Base-by-base conservation (phyloP, 129 eudicot genomes). In the Centrapalus pauciflorus region DNA sequence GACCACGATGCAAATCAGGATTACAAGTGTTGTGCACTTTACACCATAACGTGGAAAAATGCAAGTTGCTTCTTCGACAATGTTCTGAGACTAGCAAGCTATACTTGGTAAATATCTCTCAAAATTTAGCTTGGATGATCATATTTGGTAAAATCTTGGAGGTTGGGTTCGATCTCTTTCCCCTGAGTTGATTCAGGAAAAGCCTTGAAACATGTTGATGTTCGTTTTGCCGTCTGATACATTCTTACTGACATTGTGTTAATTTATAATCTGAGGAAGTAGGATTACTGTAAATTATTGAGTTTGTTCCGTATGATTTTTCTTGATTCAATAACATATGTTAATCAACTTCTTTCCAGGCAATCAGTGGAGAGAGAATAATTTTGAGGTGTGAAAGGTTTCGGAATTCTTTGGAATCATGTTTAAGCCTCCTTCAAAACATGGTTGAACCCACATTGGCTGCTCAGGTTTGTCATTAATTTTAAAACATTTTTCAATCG, bases 41-140 rank as follows among this genome's bases (percentile, higher is more conserved):
- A 54, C 77, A 70, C 37, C 1, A 1, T 6, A 70, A 41, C 67
- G 21, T 77, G 77, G 67, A 77, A 23, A 70, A 43, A 26, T 69
- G 67, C 67, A 62, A 64, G 16, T 25, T 45, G 28, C 73, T 70
- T 70, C 77, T 77, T 43, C 77, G 43, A 28, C 37, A 55, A 34
- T 77, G 81, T 77, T 70, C 77, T 5, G 81, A 77, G 40, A 70
- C 81, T 38, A 77, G 77, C 55, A 77, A 77, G 56, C 77, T 77
- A 63, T 77, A 77, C 64, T 77, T 77, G 77, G 81, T 76, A 70
- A 16, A 29, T 40, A 21, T 50, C 16, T 20, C 17, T 16, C 14
- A 49, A 8, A 20, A n/a, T n/a, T n/a, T n/a, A n/a, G n/a, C n/a
- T n/a, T n/a, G n/a, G n/a, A n/a, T n/a, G n/a, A n/a, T n/a, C n/a